Evolutionary conservation across 768 basidiomycete genomes (phyloP).

Genomic region (Cubamyces sp.): DNA sequence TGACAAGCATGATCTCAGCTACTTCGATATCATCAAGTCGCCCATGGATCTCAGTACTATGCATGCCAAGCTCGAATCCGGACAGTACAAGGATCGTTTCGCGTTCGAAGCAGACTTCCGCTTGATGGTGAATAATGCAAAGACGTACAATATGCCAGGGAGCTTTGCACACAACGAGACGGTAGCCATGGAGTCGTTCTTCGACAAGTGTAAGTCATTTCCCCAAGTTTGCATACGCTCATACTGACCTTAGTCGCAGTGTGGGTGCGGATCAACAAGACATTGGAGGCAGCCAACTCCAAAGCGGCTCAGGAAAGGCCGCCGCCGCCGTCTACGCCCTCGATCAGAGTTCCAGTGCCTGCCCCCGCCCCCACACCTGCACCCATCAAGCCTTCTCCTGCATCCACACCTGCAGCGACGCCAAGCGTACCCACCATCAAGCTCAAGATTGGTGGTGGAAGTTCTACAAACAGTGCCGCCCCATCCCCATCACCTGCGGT

Average conservation of each 20-base stretch:
- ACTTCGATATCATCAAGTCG: slow-evolving; percentile 86
- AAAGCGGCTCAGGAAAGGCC: slow-evolving; percentile 42
- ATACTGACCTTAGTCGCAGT: slow-evolving; percentile 46
- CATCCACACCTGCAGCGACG: slow-evolving; percentile 41
- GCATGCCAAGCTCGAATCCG: slow-evolving; percentile 81
- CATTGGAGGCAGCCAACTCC: slow-evolving; percentile 64
- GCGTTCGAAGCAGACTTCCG: slow-evolving; percentile 86
- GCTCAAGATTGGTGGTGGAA: slow-evolving; percentile 54
- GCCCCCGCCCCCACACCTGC: neutral
- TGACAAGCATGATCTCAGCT: slow-evolving; percentile 50
- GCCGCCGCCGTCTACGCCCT: slow-evolving; percentile 21
- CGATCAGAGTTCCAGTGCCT: slow-evolving; percentile 19
- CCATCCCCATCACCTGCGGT: slow-evolving; percentile 20
- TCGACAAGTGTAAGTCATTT: slow-evolving; percentile 76
- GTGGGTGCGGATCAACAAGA: slow-evolving; percentile 88
- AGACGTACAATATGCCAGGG: slow-evolving; percentile 76
- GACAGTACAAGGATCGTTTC: slow-evolving; percentile 83
- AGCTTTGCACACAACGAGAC: slow-evolving; percentile 79
- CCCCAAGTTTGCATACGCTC: slow-evolving; percentile 1
- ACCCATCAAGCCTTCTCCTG: slow-evolving; percentile 22
- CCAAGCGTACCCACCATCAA: slow-evolving; percentile 60
- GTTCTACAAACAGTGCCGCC: slow-evolving; percentile 21
- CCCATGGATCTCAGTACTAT: slow-evolving; percentile 97
- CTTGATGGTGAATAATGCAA: slow-evolving; percentile 87
- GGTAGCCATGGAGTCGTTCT: slow-evolving; percentile 73